Evolutionary conservation across 192 early-diverging fungal genomes (phyloP).

Genomic region (Endogone sp.): DNA sequence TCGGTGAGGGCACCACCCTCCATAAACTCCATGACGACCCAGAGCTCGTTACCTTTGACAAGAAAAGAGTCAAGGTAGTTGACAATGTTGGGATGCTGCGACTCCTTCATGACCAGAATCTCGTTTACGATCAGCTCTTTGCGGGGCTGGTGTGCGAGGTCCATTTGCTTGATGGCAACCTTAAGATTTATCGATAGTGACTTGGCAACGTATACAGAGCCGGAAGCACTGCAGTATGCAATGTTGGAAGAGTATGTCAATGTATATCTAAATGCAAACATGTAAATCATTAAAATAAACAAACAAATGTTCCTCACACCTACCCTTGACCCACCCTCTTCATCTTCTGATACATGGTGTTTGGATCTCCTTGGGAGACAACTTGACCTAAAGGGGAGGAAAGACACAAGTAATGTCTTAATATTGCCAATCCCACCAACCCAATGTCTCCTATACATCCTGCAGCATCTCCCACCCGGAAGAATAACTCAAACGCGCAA

Average conservation of each 20-base stretch:
- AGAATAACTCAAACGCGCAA: slow-evolving; percentile 3
- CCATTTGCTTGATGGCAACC: slow-evolving; percentile 95
- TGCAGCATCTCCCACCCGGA: slow-evolving; percentile 55
- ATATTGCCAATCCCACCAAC: slow-evolving; percentile 48
- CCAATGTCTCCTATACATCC: slow-evolving; percentile 66
- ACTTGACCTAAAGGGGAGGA: slow-evolving; percentile 56
- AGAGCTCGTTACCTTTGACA: slow-evolving; percentile 78
- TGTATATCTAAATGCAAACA: too few relatives aligned
- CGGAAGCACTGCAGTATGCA: slow-evolving; percentile 87
- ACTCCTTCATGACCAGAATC: slow-evolving; percentile 92
- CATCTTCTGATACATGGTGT: slow-evolving; percentile 84
- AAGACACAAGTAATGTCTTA: not conserved
- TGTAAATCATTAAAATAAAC: not conserved
- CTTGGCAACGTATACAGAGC: slow-evolving; percentile 95
- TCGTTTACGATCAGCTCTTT: slow-evolving; percentile 92
- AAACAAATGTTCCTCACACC: too few relatives aligned
- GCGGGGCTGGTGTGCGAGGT: slow-evolving; percentile 78
- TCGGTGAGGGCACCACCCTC: slow-evolving; percentile 97
- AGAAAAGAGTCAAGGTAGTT: slow-evolving; percentile 94
- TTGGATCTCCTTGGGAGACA: slow-evolving; percentile 90
- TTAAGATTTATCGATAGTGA: slow-evolving; percentile 64
- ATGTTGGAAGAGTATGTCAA: too few relatives aligned
- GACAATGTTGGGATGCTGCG: slow-evolving; percentile 92
- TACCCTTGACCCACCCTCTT: slow-evolving; percentile 97
- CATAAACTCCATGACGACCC: slow-evolving; percentile 99